Evolutionary conservation across 805 yeast species (phyloP).

Genomic region (Metschnikowia lachancei): DNA sequence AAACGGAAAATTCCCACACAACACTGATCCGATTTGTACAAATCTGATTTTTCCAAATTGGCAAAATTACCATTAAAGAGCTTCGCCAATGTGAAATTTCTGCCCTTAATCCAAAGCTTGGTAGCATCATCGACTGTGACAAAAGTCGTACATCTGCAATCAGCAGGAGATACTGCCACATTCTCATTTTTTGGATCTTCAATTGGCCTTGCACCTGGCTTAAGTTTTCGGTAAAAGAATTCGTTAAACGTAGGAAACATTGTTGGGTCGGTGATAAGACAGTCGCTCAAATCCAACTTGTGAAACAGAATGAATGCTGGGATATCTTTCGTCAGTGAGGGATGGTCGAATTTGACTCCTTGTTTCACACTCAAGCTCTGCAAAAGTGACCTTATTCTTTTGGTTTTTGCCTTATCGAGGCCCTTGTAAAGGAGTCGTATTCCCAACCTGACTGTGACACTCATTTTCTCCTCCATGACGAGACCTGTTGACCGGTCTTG

Average conservation of each 20-base stretch:
- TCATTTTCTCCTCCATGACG: constrained; percentile 90
- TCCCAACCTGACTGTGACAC: constrained; percentile 82
- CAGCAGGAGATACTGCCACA: constrained; percentile 77
- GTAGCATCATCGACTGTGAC: constrained; percentile 58
- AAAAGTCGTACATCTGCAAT: constrained; percentile 78
- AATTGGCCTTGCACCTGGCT: constrained; percentile 65
- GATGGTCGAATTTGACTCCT: constrained; percentile 78
- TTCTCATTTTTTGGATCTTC: constrained; percentile 53
- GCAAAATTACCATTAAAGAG: constrained; percentile 50
- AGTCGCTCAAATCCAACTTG: constrained; percentile 71
- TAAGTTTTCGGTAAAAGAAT: constrained; percentile 78
- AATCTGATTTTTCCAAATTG: constrained; percentile 38
- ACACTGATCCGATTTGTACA: constrained; percentile 42
- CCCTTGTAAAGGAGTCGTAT: constrained; percentile 81
- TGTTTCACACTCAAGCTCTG: constrained; percentile 70
- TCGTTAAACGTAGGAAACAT: constrained; percentile 76
- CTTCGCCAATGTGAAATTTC: constrained; percentile 64
- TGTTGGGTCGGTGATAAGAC: constrained; percentile 46
- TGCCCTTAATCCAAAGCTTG: constrained; percentile 85
- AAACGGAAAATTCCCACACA: constrained; percentile 77
- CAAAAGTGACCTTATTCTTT: constrained; percentile 58
- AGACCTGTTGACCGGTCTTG: constrained; percentile 90
- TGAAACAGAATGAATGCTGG: constrained; percentile 79
- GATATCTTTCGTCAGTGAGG: constrained; percentile 64
- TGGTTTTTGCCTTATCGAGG: constrained; percentile 56